These are phyloP conservation scores for Aureobasidium musti DNA, from an alignment of 2,329 filamentous ascomycete genomes.

Conservation along the genomic window DNA sequence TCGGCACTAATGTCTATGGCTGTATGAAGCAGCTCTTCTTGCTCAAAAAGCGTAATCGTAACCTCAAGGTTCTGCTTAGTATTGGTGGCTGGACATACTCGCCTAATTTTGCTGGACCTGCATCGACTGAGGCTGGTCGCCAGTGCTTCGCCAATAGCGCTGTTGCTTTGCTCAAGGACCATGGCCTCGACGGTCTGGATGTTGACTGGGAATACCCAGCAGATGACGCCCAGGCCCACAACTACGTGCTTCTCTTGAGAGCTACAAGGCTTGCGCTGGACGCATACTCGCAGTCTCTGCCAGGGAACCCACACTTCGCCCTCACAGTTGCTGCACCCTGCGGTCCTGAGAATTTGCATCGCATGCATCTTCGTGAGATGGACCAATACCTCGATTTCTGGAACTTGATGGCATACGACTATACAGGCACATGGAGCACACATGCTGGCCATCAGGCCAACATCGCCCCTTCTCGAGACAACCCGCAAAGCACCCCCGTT, in stretches of 20 bases:
- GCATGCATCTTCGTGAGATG: constrained; percentile 47
- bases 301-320: constrained; percentile 44
- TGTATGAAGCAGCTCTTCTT: constrained; percentile 75
- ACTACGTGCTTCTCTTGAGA: constrained; percentile 47
- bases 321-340: constrained; percentile 50
- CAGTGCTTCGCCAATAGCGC: constrained; percentile 68
- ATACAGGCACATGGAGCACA: constrained; percentile 76
- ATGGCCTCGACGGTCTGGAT: constrained; percentile 66
- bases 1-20: constrained; percentile 73
- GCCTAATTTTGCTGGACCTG: constrained; percentile 72
- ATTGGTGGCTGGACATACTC: constrained; percentile 83
- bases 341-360: constrained; percentile 48
- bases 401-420: constrained; percentile 57
- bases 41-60: constrained; percentile 73
- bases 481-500: constrained; percentile 72
- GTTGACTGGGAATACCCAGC: constrained; percentile 54
- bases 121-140: constrained; percentile 63
- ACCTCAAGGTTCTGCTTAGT: constrained; percentile 77
- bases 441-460: constrained; percentile 78
- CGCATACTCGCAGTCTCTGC: constrained; percentile 43
- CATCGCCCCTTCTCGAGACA: constrained; percentile 60
- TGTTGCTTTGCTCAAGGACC: constrained; percentile 73
- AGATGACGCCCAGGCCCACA: constrained; percentile 43
- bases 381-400: constrained; percentile 51
- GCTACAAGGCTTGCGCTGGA: constrained; percentile 46